Base-by-base conservation (phyloP, 306 rosid genomes). In the Citrullus mucosospermus region DNA sequence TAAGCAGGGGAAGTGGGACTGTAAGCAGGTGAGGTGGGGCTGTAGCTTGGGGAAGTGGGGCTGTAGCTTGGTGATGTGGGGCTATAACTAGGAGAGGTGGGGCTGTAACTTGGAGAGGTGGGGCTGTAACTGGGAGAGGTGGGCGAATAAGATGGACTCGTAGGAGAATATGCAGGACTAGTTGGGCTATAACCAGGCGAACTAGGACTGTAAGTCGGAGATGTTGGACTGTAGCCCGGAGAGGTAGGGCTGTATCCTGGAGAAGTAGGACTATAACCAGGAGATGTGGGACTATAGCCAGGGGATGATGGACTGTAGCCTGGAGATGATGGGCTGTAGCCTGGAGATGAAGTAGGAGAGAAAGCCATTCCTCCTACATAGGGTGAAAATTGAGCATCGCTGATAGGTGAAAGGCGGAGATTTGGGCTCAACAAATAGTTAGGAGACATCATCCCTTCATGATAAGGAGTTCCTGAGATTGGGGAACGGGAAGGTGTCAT, bases 271-370 rank as follows among this genome's bases (percentile, higher is more conserved):
- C 99, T 95, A 57, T 92, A 95, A 2, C 99, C 99, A 2, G 99
- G 99, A 1, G 99, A 95, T 0, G 99, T 90, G 11, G 99, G 97
- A 38, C 99, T 95, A 44, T 95, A 95, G 0, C 99, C 98, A 0
- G 99, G 99, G 3, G 99, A 95, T 30, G 99, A 92, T 9, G 99
- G 99, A 72, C 98, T 95, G 32, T 95, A 95, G 32, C 97, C 97
- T 0, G 97, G 99, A 12, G 98, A 96, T 14, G 98, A 92, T 61
- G 99, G 99, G 61, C 96, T 96, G 80, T 92, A 92, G 20, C 99
- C 99, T 3, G 99, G 99, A 18, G 98, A 92, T 28, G 97, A 90
- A 63, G 93, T 81, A 58, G 99, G 99, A 53, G 99, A 96, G 83
- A 92, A 96, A 5, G 97, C 90, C 99, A 92, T 92, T 79, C 93